Percentiles rank a stretch among this genome's conserved stretches.
These are phyloP conservation scores for Phytophthora meadii DNA, from an alignment of 352 stramenopile genomes.

Conservation along the genomic window DNA sequence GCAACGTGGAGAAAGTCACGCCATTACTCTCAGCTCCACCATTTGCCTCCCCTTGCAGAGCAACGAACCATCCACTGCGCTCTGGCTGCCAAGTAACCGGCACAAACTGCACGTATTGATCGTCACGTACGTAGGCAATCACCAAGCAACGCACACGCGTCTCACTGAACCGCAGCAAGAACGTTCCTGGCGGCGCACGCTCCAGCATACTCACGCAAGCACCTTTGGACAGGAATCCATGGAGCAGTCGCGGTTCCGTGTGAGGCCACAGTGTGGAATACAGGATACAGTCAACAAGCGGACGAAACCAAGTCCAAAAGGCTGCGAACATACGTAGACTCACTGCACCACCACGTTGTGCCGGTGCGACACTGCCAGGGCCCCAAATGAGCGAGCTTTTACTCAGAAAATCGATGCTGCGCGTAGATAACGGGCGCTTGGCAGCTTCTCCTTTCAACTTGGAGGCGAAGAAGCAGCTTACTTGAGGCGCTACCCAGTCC, in stretches of 20 bases:
- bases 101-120: constrained; percentile 76
- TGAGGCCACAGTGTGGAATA: constrained; percentile 68
- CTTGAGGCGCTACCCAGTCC: constrained; percentile 67
- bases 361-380: constrained; percentile 34
- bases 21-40: constrained; percentile 29
- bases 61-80: constrained; percentile 61
- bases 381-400: constrained; percentile 82
- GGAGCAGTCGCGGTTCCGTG: constrained; percentile 80
- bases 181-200: constrained; percentile 70
- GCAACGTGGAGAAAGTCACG: constrained; percentile 66
- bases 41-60: constrained; percentile 51
- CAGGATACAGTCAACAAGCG: constrained; percentile 70
- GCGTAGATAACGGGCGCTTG: constrained; percentile 66
- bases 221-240: constrained; percentile 87
- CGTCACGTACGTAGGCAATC: constrained; percentile 72
- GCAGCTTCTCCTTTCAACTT: constrained; percentile 73
- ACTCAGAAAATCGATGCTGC: constrained; percentile 81
- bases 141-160: constrained; percentile 70
- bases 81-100: constrained; percentile 64
- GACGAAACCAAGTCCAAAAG: constrained; percentile 82
- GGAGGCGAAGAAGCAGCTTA: constrained; percentile 84
- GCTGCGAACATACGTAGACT: constrained; percentile 70
- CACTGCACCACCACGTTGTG: constrained; percentile 50
- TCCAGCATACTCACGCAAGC: constrained; percentile 79
- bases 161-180: constrained; percentile 84